phyloP scores from a whole-genome alignment of 2,329 filamentous ascomycete species.

The Aspergillus chevalieri region DNA sequence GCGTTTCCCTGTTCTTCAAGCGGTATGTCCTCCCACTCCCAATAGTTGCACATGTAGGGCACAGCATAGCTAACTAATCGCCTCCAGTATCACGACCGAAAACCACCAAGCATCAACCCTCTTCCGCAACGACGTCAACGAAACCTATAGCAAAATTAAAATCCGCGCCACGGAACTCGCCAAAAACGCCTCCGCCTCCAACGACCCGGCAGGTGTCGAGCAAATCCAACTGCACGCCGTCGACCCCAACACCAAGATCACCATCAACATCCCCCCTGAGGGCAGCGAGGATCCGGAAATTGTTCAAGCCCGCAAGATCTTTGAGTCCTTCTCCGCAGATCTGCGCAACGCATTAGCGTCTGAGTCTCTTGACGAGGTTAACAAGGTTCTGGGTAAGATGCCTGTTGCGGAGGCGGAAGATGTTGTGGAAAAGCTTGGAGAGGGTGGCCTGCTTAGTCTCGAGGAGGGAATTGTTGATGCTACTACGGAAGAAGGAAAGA shows the following conservation, averaged over 20 bases:
- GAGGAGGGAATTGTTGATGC: slow-evolving; percentile 94
- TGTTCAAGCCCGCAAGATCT: slow-evolving; percentile 64
- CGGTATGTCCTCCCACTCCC: slow-evolving; percentile 42
- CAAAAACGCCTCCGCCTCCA: slow-evolving; percentile 50
- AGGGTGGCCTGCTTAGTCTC: slow-evolving; percentile 82
- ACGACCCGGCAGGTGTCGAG: slow-evolving; percentile 64
- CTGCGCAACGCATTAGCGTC: slow-evolving; percentile 76
- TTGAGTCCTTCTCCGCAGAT: slow-evolving; percentile 74
- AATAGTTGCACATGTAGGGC: not conserved
- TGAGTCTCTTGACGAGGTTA: slow-evolving; percentile 84
- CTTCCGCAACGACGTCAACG: slow-evolving; percentile 87
- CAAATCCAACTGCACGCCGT: slow-evolving; percentile 97
- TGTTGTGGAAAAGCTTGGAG: slow-evolving; percentile 69
- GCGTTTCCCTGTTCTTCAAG: slow-evolving; percentile 91
- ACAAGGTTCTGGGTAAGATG: slow-evolving; percentile 83
- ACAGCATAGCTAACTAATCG: slow-evolving; percentile 6
- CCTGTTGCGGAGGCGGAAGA: slow-evolving; percentile 81
- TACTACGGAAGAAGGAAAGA: slow-evolving; percentile 78
- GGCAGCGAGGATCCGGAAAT: slow-evolving; percentile 59
- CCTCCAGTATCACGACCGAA: slow-evolving; percentile 64
- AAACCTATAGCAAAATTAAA: slow-evolving; percentile 77
- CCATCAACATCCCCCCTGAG: slow-evolving; percentile 71
- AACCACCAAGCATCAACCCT: slow-evolving; percentile 85
- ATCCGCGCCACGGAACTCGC: slow-evolving; percentile 68
- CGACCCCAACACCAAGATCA: slow-evolving; percentile 85